These are phyloP conservation scores for Athelia psychrophila DNA, from an alignment of 1,284 basidiomycete genomes.

Conservation along the genomic window DNA sequence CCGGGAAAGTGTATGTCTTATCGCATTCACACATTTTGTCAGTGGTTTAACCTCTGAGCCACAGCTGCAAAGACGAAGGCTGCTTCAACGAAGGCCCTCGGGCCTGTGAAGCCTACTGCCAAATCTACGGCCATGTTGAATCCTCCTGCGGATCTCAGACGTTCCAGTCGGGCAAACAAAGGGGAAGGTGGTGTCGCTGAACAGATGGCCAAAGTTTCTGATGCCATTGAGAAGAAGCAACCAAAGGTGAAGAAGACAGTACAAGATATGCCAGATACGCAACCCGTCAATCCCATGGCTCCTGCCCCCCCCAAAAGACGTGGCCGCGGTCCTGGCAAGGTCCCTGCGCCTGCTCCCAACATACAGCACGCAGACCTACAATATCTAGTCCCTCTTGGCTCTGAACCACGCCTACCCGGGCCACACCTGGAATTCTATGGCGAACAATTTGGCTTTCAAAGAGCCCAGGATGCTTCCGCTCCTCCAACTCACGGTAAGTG, in stretches of 20 bases:
- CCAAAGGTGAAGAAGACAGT: background rate
- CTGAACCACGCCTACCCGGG: background rate
- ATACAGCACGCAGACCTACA: background rate
- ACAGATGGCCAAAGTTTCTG: background rate
- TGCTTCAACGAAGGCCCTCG: too few species aligned
- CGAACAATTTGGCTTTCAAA: background rate
- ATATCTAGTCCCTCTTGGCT: background rate
- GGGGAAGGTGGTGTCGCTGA: background rate
- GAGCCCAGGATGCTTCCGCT: too few species aligned
- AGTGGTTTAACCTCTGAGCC: too few species aligned
- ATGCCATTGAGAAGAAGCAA: background rate
- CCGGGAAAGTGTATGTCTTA: too few species aligned
- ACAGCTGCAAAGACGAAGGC: too few species aligned
- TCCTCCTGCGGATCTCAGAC: too few species aligned
- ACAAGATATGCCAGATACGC: background rate
- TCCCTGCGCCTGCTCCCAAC: background rate
- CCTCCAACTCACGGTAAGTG: too few species aligned
- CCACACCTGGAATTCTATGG: background rate
- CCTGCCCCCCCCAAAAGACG: background rate
- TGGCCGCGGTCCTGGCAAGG: background rate
- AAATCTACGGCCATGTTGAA: too few species aligned
- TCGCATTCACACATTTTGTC: too few species aligned
- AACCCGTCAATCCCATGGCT: background rate
- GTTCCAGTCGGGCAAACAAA: background rate
- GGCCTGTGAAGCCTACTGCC: too few species aligned